A percentile compares a stretch with the other conserved stretches of the same genome.
phyloP scores from a whole-genome alignment of 495 filamentous ascomycete genomes.

The Aspergillus olivimuriae region DNA sequence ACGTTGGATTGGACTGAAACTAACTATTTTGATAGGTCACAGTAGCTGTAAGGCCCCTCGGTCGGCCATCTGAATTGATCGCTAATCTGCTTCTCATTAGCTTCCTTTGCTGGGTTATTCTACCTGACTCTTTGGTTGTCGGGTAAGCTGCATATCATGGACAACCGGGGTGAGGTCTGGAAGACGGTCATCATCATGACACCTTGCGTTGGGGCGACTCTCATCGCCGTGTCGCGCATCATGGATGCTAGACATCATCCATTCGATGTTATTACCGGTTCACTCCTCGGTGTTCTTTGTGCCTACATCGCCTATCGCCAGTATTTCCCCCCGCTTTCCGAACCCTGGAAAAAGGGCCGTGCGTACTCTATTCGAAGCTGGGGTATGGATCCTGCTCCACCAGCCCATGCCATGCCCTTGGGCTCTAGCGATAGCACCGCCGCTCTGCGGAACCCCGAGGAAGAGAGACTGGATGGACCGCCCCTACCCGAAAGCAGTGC shows the following conservation, averaged over 20 bases:
- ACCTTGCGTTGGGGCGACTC: conserved; percentile 46
- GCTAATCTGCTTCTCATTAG: conserved; percentile 16
- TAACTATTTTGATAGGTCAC: conserved; percentile 30
- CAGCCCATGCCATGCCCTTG: conserved; percentile 9
- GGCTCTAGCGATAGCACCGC: conserved; percentile 19
- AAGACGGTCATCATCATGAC: conserved; percentile 63
- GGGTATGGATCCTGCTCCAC: conserved; percentile 37
- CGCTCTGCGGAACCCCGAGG: conserved; percentile 28
- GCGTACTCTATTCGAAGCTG: conserved; percentile 57
- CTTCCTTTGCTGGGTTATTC: conserved; percentile 71
- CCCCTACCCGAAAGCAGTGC: conserved; percentile 7
- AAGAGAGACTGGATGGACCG: conserved; percentile 22
- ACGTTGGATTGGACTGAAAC: no score
- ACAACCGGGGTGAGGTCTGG: conserved; percentile 69
- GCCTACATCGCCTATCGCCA: conserved; percentile 47
- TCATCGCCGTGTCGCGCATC: conserved; percentile 50
- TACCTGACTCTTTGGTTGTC: conserved; percentile 63
- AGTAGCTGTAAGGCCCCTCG: conserved; percentile 47
- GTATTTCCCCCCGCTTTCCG: conserved; percentile 50
- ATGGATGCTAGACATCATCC: conserved; percentile 85
- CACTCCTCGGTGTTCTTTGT: conserved; percentile 51
- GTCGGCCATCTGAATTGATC: neutral
- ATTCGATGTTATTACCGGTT: conserved; percentile 81
- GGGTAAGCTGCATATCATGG: conserved; percentile 50
- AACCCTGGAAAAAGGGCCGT: conserved; percentile 54